A percentile compares a stretch with the other conserved stretches of the same genome.
Conservation (phyloP, 768 basidiomycete genomes). For the Pleurotus ostreatus region DNA sequence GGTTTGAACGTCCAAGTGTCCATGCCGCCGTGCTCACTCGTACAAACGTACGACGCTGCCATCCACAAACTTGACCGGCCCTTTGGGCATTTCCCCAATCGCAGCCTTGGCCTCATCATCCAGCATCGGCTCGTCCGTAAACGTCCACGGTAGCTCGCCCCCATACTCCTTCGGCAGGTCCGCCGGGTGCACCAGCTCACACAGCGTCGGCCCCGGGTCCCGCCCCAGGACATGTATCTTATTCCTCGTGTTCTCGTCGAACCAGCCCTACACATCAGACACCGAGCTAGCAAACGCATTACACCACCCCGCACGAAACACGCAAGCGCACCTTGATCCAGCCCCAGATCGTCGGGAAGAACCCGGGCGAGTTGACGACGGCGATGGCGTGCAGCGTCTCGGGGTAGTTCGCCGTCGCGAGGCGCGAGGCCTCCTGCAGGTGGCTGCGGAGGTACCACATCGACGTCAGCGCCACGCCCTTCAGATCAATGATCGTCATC, state of each 20-base stretch:
- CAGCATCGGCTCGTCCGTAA: slow-evolving; percentile 59
- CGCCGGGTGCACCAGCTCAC: slow-evolving; percentile 37
- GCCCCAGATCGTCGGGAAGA: slow-evolving; percentile 80
- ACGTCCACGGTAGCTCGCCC: slow-evolving; percentile 69
- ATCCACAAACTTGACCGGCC: slow-evolving; percentile 47
- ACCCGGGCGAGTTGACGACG: slow-evolving; percentile 76
- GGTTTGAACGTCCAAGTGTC: no score
- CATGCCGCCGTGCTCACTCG: background rate
- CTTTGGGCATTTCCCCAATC: slow-evolving; percentile 52
- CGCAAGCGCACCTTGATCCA: slow-evolving; percentile 63
- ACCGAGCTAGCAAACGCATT: background rate
- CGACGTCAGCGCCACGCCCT: slow-evolving; percentile 49
- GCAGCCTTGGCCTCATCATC: slow-evolving; percentile 49
- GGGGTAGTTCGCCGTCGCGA: slow-evolving; percentile 80
- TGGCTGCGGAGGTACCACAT: slow-evolving; percentile 72
- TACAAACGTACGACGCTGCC: slow-evolving; percentile 30
- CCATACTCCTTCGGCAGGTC: slow-evolving; percentile 70
- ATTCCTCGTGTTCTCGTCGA: slow-evolving; percentile 71
- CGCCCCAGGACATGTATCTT: slow-evolving; percentile 76
- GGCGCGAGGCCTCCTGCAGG: slow-evolving; percentile 68
- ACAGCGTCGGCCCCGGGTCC: slow-evolving; percentile 49
- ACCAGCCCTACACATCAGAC: slow-evolving; percentile 50
- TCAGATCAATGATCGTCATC: slow-evolving; percentile 72
- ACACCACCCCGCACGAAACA: background rate
- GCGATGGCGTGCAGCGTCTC: slow-evolving; percentile 68